These are phyloP conservation scores for Blastocystis sp. DNA, from an alignment of 352 stramenopile species.

Conservation along the genomic window DNA sequence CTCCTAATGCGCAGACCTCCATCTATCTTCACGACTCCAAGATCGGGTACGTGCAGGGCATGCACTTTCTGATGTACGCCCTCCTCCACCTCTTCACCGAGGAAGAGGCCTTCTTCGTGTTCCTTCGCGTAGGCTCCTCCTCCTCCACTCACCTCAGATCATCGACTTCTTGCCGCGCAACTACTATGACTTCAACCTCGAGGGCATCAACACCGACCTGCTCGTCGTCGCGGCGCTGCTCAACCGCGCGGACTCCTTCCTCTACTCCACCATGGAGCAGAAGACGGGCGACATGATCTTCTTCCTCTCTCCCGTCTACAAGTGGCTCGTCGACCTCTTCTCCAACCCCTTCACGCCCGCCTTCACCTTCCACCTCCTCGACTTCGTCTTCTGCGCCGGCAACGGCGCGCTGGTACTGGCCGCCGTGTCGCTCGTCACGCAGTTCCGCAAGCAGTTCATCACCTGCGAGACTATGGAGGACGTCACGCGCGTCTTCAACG, in stretches of 20 bases:
- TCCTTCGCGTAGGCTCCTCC: neutral
- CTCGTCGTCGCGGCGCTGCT: neutral
- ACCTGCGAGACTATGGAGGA: neutral
- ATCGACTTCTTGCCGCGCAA: constrained; percentile 39
- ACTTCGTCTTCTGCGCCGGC: constrained; percentile 4
- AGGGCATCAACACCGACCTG: constrained; percentile 23
- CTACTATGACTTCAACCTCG: constrained; percentile 13
- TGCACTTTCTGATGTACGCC: constrained; percentile 19
- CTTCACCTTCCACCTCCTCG: constrained; percentile 1
- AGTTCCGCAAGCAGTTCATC: neutral
- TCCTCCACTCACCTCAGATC: neutral
- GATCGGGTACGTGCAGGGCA: constrained; percentile 44
- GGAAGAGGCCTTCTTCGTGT: constrained; percentile 45
- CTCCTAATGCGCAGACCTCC: neutral
- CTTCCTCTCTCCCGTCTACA: constrained; percentile 24
- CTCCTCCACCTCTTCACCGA: constrained; percentile 33
- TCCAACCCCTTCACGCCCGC: neutral
- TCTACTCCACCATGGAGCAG: constrained; percentile 20
- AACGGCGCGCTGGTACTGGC: neutral
- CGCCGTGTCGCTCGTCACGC: neutral
- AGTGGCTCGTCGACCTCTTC: constrained; percentile 45
- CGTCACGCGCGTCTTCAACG: neutral
- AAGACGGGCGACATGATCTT: constrained; percentile 27
- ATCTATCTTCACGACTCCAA: constrained; percentile 43
- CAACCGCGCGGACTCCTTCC: neutral